These are phyloP conservation scores for Malassezia nana DNA, from an alignment of 1,284 basidiomycete species.

Conservation along the genomic window DNA sequence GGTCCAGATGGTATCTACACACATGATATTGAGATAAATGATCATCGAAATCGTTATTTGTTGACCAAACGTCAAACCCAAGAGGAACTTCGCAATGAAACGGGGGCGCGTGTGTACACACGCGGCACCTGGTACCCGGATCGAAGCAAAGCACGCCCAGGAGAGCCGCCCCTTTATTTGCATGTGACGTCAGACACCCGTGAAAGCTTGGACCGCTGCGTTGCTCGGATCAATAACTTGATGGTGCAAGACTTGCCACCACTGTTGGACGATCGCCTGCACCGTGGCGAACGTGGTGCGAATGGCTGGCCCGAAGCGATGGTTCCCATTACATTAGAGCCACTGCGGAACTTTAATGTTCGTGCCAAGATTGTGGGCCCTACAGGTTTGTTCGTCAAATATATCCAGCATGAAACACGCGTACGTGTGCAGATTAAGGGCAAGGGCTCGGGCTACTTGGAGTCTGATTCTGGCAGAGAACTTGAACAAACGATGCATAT, in stretches of 20 bases:
- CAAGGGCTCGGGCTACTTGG: constrained; percentile 83
- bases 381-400: constrained; percentile 82
- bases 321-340: constrained; percentile 67
- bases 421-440: constrained; percentile 98
- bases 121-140: constrained; percentile 66
- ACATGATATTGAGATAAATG: constrained; percentile 93
- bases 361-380: constrained; percentile 95
- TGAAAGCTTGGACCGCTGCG: constrained; percentile 65
- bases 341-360: constrained; percentile 90
- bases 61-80: constrained; percentile 89
- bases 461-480: constrained; percentile 83
- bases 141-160: constrained; percentile 28
- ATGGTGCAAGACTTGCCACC: constrained; percentile 62
- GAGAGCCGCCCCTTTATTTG: constrained; percentile 65
- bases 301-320: constrained; percentile 38
- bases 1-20: constrained; percentile 72
- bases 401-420: constrained; percentile 90
- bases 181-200: constrained; percentile 77
- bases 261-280: constrained; percentile 37
- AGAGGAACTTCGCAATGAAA: constrained; percentile 60
- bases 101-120: constrained; percentile 37
- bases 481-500: constrained; percentile 78
- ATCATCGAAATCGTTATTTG: constrained; percentile 86
- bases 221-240: constrained; percentile 73
- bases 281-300: constrained; percentile 12